Percentiles rank a stretch among this genome's conserved stretches.
Conservation (phyloP, 768 basidiomycete genomes). For the Hypholoma fasciculare region DNA sequence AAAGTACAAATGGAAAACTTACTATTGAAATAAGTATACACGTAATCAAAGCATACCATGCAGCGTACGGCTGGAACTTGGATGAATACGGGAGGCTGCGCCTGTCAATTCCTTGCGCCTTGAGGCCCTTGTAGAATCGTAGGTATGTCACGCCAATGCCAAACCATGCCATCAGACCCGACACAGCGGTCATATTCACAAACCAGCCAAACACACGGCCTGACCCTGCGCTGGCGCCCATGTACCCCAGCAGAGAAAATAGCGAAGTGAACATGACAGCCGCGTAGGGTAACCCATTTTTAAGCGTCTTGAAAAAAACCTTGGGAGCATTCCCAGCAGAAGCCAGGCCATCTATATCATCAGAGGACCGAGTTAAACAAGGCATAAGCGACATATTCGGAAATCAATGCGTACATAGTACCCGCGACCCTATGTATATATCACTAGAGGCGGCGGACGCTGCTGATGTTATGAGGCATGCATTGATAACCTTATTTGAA, state of each 20-base stretch:
- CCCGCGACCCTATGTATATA: slow-evolving; percentile 85
- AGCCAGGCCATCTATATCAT: slow-evolving; percentile 71
- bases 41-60: slow-evolving; percentile 51
- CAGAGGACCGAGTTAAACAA: neutral
- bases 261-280: slow-evolving; percentile 69
- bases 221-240: slow-evolving; percentile 68
- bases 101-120: slow-evolving; percentile 78
- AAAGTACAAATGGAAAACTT: slow-evolving; percentile 24
- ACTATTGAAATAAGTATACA: slow-evolving; percentile 63
- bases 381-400: neutral
- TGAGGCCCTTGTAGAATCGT: slow-evolving; percentile 81
- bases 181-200: slow-evolving; percentile 68
- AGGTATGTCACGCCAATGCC: slow-evolving; percentile 78
- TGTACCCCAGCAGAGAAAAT: slow-evolving; percentile 75
- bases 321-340: slow-evolving; percentile 78
- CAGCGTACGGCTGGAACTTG: slow-evolving; percentile 70
- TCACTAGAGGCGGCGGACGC: slow-evolving; percentile 93
- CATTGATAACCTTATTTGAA: slow-evolving; percentile 66
- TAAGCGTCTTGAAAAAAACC: slow-evolving; percentile 69
- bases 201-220: slow-evolving; percentile 82
- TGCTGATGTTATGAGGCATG: slow-evolving; percentile 84
- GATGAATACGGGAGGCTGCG: slow-evolving; percentile 69
- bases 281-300: slow-evolving; percentile 74
- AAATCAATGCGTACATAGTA: slow-evolving; percentile 59
- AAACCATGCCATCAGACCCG: slow-evolving; percentile 78